Evolutionary conservation across 2,329 filamentous ascomycete species (phyloP), one percentile per base, ranked within the genome.

Genomic region (Aschersonia sp.): DNA sequence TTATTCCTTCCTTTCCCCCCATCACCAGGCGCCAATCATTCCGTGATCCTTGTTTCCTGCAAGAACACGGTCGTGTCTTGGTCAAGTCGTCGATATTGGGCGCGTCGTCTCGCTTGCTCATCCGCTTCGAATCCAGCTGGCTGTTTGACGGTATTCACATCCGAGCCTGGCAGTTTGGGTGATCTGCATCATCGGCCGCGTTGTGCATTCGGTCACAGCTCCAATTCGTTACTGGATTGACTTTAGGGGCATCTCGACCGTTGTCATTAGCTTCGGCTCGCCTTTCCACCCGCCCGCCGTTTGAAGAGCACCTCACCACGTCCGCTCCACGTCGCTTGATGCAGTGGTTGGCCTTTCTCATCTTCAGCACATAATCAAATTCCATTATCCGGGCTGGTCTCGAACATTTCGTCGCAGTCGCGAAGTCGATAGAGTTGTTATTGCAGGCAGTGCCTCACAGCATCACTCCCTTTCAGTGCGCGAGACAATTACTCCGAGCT

Each of bases 331-430:
- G 65, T 67, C 63, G 66, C 68, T 71, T 65, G 68, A 71, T 58
- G 69, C 68, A 67, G 57, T 66, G 62, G 61, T 60, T 64, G 64
- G 60, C 58, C 59, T 63, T 62, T 59, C 57, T 58, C 53, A 11
- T 22, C 40, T 56, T 57, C 52, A 53, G 54, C 52, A 53, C 56
- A 51, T 47, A 33, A 46, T 46, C 54, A 60, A 53, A 56, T 56
- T 50, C 55, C 55, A 58, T 52, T 56, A 63, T 62, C 56, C 59
- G 64, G 69, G 70, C 70, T 72, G 70, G 70, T 67, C 70, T 73
- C 69, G 68, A 65, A 59, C 57, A 55, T 56, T 60, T 53, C 53
- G 55, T 56, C 56, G 50, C 51, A 54, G 47, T 48, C 51, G 52
- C 49, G 46, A 42, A 49, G 41, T 14, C 47, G 50, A 51, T 35